These are phyloP conservation scores for Annulohypoxylon truncatum DNA, from an alignment of 2,329 filamentous ascomycete genomes.

Conservation along the genomic window DNA sequence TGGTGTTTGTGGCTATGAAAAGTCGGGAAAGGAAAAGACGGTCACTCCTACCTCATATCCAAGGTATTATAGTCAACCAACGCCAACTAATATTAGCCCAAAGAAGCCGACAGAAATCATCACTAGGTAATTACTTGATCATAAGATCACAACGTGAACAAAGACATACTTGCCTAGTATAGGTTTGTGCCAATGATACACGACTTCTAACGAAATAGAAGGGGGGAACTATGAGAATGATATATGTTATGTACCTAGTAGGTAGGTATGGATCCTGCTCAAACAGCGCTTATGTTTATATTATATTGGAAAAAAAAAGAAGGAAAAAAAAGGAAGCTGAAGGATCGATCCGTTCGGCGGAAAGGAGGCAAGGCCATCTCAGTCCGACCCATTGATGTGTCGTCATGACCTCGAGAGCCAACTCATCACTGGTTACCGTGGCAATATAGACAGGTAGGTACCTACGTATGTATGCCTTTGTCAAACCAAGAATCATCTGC, in stretches of 20 bases:
- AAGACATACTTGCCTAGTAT: neutral
- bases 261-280: neutral
- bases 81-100: neutral
- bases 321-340: neutral
- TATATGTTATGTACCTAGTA: neutral
- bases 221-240: neutral
- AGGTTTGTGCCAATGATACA: neutral
- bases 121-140: neutral
- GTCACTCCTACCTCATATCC: neutral
- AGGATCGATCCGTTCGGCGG: neutral
- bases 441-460: neutral
- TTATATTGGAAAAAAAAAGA: neutral
- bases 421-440: conserved; percentile 1
- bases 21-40: neutral
- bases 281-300: neutral
- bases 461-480: neutral
- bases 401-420: neutral
- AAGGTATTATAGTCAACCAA: neutral
- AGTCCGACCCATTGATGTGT: neutral
- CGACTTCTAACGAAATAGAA: neutral
- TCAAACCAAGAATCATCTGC: neutral
- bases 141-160: conserved; percentile 9
- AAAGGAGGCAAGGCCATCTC: neutral
- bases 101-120: neutral
- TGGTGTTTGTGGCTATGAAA: neutral